Base-by-base conservation (phyloP, 768 basidiomycete genomes). In the Leccinum uliginosum region DNA sequence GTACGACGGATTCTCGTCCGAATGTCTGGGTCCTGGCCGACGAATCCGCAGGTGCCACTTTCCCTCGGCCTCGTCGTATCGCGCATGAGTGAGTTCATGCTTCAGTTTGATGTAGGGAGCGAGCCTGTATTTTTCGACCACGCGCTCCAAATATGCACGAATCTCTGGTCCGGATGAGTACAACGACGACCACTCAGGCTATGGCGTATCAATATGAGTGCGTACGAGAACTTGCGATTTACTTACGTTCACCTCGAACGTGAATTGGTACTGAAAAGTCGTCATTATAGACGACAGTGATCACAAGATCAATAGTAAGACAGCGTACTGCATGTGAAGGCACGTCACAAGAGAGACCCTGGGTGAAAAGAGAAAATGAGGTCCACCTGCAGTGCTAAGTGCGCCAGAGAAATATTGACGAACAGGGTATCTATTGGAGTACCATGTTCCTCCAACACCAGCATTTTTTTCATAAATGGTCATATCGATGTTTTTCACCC, bases 371-470 rank as follows among this genome's bases (percentile, higher is more conserved):
- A 34, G 7, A 34, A 11, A 8, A 17, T 54, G 40, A 54, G 57
- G 6, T 19, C 19, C 9, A 21, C 34, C 17, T 21, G 7, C 8
- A 15, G 34, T 34, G 44, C 21, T 21, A 6, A 6, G 7, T 15
- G 15, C 15, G 8, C 12, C 4, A 46, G 32, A 35, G 17, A 51
- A 7, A 19, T 14, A 51, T 45, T 64, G 49, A 81, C 57, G 57
- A 59, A 59, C 81, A 5, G 82, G 82, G 64, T 84, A 84, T 55
- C 67, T 75, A 56, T 84, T 85, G 9, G 71, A 68, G 60, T 73
- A 80, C 85, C 85, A 87, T 3, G 83, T 80, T 2, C 85, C 85
- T 10, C 85, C 85, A 23, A 87, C 73, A 2, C 78, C 80, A n/a
- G 74, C 69, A 51, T 79, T 76, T 55, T 82, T 80, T 54, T 87